Base-by-base conservation (phyloP, 192 early-diverging fungal genomes). In the Coemansia sp. region DNA sequence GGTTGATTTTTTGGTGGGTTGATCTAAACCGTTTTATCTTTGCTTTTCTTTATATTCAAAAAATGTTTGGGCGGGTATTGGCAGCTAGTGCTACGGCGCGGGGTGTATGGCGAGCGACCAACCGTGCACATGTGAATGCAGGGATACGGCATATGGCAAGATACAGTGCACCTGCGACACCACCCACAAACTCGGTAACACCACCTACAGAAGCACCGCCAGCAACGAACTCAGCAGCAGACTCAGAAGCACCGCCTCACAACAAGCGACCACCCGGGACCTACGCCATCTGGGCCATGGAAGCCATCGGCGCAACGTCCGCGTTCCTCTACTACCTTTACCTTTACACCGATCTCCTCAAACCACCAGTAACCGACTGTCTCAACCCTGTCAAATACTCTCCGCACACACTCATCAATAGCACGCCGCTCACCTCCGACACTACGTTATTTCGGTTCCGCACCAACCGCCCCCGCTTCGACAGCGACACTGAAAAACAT, bases 391-490 rank as follows among this genome's bases (percentile, higher is more conserved):
- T 77, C 2, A 59, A 64, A 22, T 90, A 85, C 74, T 84, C 78
- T 2, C 81, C 84, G 14, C 59, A 88, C 26, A 82, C 67, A 2
- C 50, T 90, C 1, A 57, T 62, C 3, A 69, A 84, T 8, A 76
- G 82, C 48, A 66, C 76, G 2, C 58, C 60, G 6, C 58, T 87
- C 19, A 84, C 84, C 12, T 66, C 65, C 1, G 77, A 87, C 32
- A 88, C 89, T 1, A 69, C 73, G 2, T 48, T 82, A 16, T 86
- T 88, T 49, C 83, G 86, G 18, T 85, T 91, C 41, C 64, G 82
- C 14, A 61, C 88, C 2, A 73, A 71, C 48, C 75, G 73, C 3
- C 80, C 85, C 8, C 59, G 68, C 0, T 85, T 83, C 41, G 75
- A 78, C 38, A 50, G 29, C n/a, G 62, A 64, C 1, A 54, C 26